Evolutionary conservation across 2,329 filamentous ascomycete genomes (phyloP).

Genomic region (Pseudogymnoascus sp.): DNA sequence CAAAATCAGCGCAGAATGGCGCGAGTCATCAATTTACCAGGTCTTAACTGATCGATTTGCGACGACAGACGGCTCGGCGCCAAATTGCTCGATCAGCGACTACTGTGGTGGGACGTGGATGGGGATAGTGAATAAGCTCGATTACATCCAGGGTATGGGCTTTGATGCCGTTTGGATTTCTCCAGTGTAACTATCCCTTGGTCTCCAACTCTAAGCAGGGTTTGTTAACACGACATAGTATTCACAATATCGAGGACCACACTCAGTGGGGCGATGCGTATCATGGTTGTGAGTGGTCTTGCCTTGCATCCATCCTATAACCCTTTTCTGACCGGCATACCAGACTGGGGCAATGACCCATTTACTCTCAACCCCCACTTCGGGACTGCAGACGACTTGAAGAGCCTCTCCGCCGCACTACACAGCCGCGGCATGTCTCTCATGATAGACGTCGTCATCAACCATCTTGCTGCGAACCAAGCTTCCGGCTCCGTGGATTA

Average conservation of each 20-base stretch:
- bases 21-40: conserved; percentile 35
- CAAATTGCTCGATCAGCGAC: conserved; percentile 17
- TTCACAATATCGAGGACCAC: conserved; percentile 27
- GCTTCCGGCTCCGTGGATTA: conserved; percentile 44
- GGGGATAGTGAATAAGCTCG: conserved; percentile 40
- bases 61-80: conserved; percentile 27
- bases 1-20: conserved; percentile 27
- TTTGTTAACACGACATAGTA: not conserved
- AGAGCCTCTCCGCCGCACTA: conserved; percentile 35
- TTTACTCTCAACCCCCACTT: conserved; percentile 40
- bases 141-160: conserved; percentile 43
- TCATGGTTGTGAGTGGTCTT: conserved; percentile 36
- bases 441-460: conserved; percentile 43
- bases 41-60: conserved; percentile 39
- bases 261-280: conserved; percentile 36
- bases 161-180: conserved; percentile 39
- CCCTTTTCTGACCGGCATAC: not conserved
- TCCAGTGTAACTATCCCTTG: conserved; percentile 25
- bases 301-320: not conserved
- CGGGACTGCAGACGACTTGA: conserved; percentile 38
- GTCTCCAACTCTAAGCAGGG: conserved; percentile 34
- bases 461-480: conserved; percentile 45
- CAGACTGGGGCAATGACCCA: conserved; percentile 37
- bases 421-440: conserved; percentile 40
- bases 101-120: conserved; percentile 46